phyloP scores from a whole-genome alignment of 2,329 filamentous ascomycete species.

The Botrytis fabae region DNA sequence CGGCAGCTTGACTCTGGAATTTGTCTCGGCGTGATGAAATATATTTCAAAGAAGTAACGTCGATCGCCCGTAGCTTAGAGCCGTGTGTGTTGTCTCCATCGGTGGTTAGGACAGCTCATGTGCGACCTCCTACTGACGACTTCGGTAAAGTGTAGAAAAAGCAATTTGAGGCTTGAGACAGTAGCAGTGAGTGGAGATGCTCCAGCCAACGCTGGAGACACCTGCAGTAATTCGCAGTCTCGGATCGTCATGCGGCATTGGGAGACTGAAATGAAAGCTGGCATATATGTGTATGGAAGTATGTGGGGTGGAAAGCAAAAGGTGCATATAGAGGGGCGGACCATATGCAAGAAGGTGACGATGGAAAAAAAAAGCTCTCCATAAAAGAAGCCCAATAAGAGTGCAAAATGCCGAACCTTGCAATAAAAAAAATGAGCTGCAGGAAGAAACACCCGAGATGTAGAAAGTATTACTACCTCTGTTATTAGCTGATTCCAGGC shows the following conservation, averaged over 20 bases:
- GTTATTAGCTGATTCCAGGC: conserved; percentile 18
- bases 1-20: conserved; percentile 38
- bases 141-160: conserved; percentile 33
- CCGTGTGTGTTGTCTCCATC: conserved; percentile 40
- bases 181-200: conserved; percentile 37
- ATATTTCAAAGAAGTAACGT: conserved; percentile 39
- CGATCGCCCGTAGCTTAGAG: conserved; percentile 39
- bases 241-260: conserved; percentile 35
- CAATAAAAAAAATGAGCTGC: conserved; percentile 30
- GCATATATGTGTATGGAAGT: conserved; percentile 30
- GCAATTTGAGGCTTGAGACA: conserved; percentile 36
- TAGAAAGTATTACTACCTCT: conserved; percentile 30
- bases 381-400: conserved; percentile 22
- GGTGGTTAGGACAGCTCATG: conserved; percentile 38
- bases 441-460: conserved; percentile 29
- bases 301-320: conserved; percentile 27
- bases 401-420: conserved; percentile 15
- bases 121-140: conserved; percentile 36
- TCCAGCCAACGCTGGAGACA: conserved; percentile 38
- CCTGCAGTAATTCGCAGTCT: conserved; percentile 35
- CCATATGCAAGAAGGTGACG: conserved; percentile 25
- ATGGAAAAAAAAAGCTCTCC: conserved; percentile 24
- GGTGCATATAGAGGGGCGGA: conserved; percentile 21
- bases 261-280: conserved; percentile 32
- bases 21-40: conserved; percentile 41